Percentiles rank a stretch among this genome's conserved stretches.
phyloP scores from a whole-genome alignment of 108 stramenopile species.

The Skeletonema grethae region DNA sequence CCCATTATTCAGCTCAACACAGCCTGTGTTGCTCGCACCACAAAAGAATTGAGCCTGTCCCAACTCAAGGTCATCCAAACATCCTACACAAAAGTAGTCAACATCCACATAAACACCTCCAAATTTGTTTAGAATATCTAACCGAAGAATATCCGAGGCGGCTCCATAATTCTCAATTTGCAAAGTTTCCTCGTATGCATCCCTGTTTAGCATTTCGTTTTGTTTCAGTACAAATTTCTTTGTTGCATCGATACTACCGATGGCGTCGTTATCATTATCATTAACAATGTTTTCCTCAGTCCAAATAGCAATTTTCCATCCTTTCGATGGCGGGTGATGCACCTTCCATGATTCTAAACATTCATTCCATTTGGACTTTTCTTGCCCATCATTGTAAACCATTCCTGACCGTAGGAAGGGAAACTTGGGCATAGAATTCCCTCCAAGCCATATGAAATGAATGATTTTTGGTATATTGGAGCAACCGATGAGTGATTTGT shows the following conservation, averaged over 20 bases:
- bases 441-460: slow-evolving; percentile 46
- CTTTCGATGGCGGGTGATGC: slow-evolving; percentile 25
- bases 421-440: slow-evolving; percentile 28
- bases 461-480: slow-evolving; percentile 45
- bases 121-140: slow-evolving; percentile 40
- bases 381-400: not conserved
- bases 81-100: slow-evolving; percentile 48
- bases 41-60: slow-evolving; percentile 42
- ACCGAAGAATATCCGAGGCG: slow-evolving; percentile 48
- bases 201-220: slow-evolving; percentile 29
- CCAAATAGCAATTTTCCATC: slow-evolving; percentile 40
- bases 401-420: slow-evolving; percentile 14
- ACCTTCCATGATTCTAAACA: slow-evolving; percentile 41
- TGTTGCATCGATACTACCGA: not conserved
- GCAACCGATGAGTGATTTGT: not conserved
- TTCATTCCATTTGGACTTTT: slow-evolving; percentile 29
- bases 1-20: slow-evolving; percentile 54
- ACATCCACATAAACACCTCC: slow-evolving; percentile 53
- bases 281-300: slow-evolving; percentile 31
- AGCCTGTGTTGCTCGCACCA: slow-evolving; percentile 50
- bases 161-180: slow-evolving; percentile 39
- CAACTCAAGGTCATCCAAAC: slow-evolving; percentile 17
- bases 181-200: slow-evolving; percentile 34
- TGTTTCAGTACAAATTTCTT: slow-evolving; percentile 13
- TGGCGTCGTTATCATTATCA: slow-evolving; percentile 6